Evolutionary conservation across 495 filamentous ascomycete genomes (phyloP), one percentile per base, ranked within the genome.

Genomic region (Penicillium samsonianum): DNA sequence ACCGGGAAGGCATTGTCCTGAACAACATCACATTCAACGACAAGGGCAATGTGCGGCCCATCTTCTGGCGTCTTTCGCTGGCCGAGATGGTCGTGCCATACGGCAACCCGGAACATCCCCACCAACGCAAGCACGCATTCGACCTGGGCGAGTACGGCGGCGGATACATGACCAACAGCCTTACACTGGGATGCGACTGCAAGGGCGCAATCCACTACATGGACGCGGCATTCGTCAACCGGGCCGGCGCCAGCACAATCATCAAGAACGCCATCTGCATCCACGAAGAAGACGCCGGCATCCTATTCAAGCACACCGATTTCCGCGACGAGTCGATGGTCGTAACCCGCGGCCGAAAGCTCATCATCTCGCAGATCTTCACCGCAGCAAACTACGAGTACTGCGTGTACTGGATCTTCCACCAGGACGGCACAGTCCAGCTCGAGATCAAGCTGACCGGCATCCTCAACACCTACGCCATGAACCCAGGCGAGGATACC

Each of bases 321-420:
- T 97, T 96, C 84, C 87, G 93, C 47, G 92, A 96, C 69, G 88
- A 92, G 42, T 89, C 88, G 0, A 83, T 87, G 47, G 88, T 95
- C 51, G 90, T 96, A 22, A 96, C 92, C 12, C 87, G 93, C 42
- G 92, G 84, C 30, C 84, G 92, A 14, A 96, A 95, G 65, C 81
- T 98, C 53, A 80, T 98, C 60, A 80, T 98, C 65, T 92, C 90
- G 22, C 93, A 96, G 52, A 88, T 96, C 64, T 96, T 97, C 78
- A 98, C 93, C 1, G 93, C 92, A 9, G 91, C 92, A 48, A 98
- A 98, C 77, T 98, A 98, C 75, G 93, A 98, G 73, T 98, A 98
- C 75, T 92, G 91, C 55, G 87, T 90, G 25, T 89, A 94, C 76
- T 96, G 92, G 90, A 86, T 90, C 65, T 91, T 97, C 78, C 91